Conservation (phyloP, 805 yeast genomes). For the Candida namnaoensis region DNA sequence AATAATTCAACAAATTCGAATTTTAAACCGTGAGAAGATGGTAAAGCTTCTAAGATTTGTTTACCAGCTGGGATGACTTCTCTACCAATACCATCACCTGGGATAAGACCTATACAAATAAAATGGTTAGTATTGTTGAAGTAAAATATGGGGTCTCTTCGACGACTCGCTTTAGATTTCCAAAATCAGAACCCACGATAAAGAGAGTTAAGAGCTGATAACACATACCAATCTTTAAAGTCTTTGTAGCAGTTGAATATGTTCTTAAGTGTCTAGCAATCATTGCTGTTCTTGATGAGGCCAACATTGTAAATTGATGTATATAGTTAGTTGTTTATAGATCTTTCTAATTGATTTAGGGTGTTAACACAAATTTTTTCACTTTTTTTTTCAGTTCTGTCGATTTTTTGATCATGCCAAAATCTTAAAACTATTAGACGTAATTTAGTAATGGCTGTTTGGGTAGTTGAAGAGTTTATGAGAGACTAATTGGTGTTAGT, state of each 20-base stretch:
- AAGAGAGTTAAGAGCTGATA: no score
- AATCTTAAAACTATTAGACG: no score
- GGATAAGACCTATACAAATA: constrained; percentile 51
- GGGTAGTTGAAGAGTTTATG: no score
- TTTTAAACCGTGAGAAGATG: constrained; percentile 62
- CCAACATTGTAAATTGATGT: background rate
- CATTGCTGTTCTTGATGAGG: background rate
- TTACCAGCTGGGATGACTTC: constrained; percentile 98
- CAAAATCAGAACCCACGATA: no score
- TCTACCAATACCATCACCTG: constrained; percentile 97
- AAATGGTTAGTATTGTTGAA: constrained; percentile 2
- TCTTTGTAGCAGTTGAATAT: constrained; percentile 32
- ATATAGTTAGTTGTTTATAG: no score
- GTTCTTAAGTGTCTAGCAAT: constrained; percentile 12
- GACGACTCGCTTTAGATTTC: background rate
- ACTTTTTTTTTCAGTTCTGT: no score
- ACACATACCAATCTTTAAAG: constrained; percentile 39
- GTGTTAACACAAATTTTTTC: no score
- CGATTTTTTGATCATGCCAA: no score
- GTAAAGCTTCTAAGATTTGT: constrained; percentile 75
- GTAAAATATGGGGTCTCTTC: constrained; percentile 1
- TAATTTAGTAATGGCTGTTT: no score
- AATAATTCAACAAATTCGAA: constrained; percentile 83
- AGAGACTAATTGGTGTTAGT: no score
- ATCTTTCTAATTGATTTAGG: background rate